Conservation (phyloP, 495 filamentous ascomycete genomes). For the Lindgomyces ingoldianus region DNA sequence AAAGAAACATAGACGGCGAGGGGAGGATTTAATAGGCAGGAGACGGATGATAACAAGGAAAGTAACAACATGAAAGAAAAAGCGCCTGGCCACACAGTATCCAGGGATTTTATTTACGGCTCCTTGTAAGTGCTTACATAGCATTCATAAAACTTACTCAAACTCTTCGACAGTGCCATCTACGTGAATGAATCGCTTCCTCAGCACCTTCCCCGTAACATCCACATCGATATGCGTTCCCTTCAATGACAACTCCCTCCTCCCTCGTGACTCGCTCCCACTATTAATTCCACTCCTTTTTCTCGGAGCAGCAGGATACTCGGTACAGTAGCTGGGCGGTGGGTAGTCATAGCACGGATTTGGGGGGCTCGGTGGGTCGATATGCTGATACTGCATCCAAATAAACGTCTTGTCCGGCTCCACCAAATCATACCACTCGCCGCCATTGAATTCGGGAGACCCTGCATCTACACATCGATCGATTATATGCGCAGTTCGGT, state of each 20-base stretch:
- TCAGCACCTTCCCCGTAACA: neutral
- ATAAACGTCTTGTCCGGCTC: neutral
- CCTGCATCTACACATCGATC: neutral
- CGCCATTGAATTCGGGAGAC: neutral
- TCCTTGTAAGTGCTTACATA: too few species aligned
- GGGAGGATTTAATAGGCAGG: too few species aligned
- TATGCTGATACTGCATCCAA: conserved; percentile 3
- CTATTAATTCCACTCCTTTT: neutral
- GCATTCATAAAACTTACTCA: too few species aligned
- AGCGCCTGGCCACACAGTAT: too few species aligned
- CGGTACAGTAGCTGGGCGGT: neutral
- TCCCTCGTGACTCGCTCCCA: neutral
- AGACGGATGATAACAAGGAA: too few species aligned
- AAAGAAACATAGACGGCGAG: too few species aligned
- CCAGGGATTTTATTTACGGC: too few species aligned
- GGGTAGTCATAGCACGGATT: conserved; percentile 7
- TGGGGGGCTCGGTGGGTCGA: neutral
- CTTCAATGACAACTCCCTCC: neutral
- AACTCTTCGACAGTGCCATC: neutral
- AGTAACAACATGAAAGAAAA: too few species aligned
- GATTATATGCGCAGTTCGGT: neutral
- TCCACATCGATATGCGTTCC: neutral
- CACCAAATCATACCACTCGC: neutral
- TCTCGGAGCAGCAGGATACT: neutral
- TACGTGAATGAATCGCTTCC: neutral